Conservation (phyloP, 1,139 yeast genomes). For the Meyerozyma smithsonii region DNA sequence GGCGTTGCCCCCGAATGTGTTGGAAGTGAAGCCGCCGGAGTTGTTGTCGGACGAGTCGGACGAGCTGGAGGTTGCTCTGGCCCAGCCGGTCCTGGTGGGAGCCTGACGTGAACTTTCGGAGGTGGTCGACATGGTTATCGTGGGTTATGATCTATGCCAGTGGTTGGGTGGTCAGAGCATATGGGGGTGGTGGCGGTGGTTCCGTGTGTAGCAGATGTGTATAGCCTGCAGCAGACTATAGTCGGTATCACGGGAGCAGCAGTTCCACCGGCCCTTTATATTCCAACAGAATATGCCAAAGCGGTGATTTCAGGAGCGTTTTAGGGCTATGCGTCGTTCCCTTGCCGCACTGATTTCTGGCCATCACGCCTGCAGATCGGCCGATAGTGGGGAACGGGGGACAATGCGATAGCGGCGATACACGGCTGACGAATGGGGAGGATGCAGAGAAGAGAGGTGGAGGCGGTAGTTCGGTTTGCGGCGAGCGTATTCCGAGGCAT, state of each 20-base stretch:
- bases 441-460: background rate
- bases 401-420: background rate
- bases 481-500: no score
- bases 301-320: background rate
- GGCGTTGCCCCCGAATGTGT: conserved; percentile 34
- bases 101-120: no score
- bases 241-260: no score
- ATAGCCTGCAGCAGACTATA: no score
- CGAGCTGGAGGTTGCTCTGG: no score
- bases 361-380: conserved; percentile 1
- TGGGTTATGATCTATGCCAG: no score
- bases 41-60: background rate
- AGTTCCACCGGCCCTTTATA: background rate
- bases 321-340: background rate
- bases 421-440: background rate
- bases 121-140: no score
- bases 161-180: no score
- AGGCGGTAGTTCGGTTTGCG: no score
- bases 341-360: background rate
- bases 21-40: background rate
- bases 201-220: no score
- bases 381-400: background rate
- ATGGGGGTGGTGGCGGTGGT: no score
- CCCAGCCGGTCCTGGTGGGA: no score
- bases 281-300: background rate